Evolutionary conservation across 306 rosid genomes (phyloP), one percentile per base, ranked within the genome.

Genomic region (Hylodesmum podocarpum): DNA sequence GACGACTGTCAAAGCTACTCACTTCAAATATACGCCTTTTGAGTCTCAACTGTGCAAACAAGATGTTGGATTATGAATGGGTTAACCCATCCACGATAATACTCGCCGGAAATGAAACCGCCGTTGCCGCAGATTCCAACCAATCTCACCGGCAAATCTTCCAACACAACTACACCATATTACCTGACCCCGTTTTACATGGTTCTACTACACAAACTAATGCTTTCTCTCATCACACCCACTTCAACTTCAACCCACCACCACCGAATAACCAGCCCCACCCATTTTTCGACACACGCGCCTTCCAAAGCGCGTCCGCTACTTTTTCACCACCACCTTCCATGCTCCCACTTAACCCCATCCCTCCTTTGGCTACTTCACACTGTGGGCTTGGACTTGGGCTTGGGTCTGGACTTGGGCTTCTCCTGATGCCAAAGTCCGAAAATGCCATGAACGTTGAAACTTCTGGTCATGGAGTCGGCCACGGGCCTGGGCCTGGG

Each of bases 51-150:
- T 0, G 29, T 34, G 18, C 29, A 37, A 21, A 63, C 36, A 36
- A 64, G 24, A 91, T 91, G 97, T 78, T 89, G 84, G 91, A 91
- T 63, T 91, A 89, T 64, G 91, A 86, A 80, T 91, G 97, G 97
- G 92, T 85, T 5, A 88, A 78, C 78, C 82, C 94, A 8, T 70
- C 88, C 2, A 66, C 84, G 1, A 87, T 91, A 58, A 80, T 86
- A 75, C 83, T 87, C 27, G 40, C 91, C 22, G 79, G 66, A 1
- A 88, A 80, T 19, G 87, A 82, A 14, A 87, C 75, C 15, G 36
- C 78, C 13, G 78, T 29, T 0, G 80, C 65, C 2, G 18, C 34
- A 18, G 84, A 81, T 1, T 29, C 90, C 62, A 90, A 84, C 73
- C 87, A 84, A 15, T 59, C 66, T 18, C 76, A 55, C 37, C 92